Percentiles rank a stretch among this genome's conserved stretches.
These are phyloP conservation scores for Aspergillus funiculosus DNA, from an alignment of 495 filamentous ascomycete species.

Conservation along the genomic window DNA sequence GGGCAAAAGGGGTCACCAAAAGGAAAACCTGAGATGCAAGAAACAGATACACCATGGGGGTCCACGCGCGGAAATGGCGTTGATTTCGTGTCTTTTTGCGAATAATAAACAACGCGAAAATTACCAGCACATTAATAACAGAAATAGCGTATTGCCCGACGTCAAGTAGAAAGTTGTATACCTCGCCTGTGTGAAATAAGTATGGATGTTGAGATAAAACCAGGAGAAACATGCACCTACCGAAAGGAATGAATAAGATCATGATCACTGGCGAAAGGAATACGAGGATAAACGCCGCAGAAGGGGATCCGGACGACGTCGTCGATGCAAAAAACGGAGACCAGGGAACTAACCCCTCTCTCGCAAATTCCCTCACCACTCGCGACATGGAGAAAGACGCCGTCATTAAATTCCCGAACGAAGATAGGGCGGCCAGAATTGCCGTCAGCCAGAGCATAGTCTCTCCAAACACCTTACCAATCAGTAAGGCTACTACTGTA, in stretches of 20 bases:
- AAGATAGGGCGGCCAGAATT: constrained; percentile 55
- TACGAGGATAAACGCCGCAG: constrained; percentile 56
- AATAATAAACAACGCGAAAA: constrained; percentile 55
- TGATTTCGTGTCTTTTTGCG: constrained; percentile 51
- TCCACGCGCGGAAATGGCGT: constrained; percentile 59
- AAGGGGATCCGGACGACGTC: constrained; percentile 57
- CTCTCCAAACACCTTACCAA: constrained; percentile 55
- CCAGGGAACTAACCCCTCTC: constrained; percentile 62
- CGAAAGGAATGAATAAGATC: constrained; percentile 54
- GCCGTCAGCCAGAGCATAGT: constrained; percentile 17
- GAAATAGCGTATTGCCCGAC: constrained; percentile 62
- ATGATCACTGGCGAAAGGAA: constrained; percentile 59
- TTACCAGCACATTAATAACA: constrained; percentile 51
- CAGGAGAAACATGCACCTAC: constrained; percentile 8
- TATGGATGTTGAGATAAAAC: not conserved
- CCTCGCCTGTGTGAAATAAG: constrained; percentile 28
- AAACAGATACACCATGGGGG: constrained; percentile 32
- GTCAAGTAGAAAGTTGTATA: constrained; percentile 64
- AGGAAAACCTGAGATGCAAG: constrained; percentile 33
- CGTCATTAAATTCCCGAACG: constrained; percentile 65
- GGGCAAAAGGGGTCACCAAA: constrained; percentile 36
- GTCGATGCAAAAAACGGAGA: constrained; percentile 54
- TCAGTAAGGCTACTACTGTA: constrained; percentile 60
- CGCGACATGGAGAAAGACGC: constrained; percentile 62
- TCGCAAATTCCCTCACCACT: constrained; percentile 58